Percentiles rank a stretch among this genome's conserved stretches.
phyloP scores from a whole-genome alignment of 2,329 filamentous ascomycete species.

The Phoma sp. region DNA sequence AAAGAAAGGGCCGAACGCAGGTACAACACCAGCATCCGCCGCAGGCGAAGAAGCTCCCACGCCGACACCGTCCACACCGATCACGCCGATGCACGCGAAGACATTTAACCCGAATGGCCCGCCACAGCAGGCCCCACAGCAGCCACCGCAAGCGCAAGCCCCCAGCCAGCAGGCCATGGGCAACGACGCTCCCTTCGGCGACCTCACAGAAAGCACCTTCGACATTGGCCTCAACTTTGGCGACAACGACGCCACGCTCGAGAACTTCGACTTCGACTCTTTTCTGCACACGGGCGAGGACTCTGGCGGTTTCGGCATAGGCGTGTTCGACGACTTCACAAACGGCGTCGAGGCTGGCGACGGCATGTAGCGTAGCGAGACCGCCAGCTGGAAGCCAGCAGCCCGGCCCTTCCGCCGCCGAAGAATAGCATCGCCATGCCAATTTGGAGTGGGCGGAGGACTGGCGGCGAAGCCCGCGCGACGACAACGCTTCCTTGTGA shows the following conservation, averaged over 20 bases:
- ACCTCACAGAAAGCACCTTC: constrained; percentile 48
- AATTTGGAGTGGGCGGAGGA: neutral
- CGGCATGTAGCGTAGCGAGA: constrained; percentile 17
- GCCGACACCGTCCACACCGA: constrained; percentile 56
- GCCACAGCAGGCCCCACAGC: constrained; percentile 25
- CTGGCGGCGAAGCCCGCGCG: neutral
- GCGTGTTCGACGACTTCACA: constrained; percentile 45
- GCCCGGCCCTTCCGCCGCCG: neutral
- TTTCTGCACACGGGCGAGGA: constrained; percentile 66
- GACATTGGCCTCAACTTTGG: constrained; percentile 53
- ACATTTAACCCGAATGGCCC: constrained; percentile 49
- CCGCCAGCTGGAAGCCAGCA: neutral
- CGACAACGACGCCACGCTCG: constrained; percentile 66
- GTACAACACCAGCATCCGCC: constrained; percentile 51
- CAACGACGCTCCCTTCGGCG: constrained; percentile 48
- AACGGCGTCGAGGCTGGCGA: constrained; percentile 40
- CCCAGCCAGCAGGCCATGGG: constrained; percentile 46
- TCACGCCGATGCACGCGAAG: constrained; percentile 53
- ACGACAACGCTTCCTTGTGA: neutral
- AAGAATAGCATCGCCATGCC: neutral
- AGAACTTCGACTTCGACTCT: constrained; percentile 71
- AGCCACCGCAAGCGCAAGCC: constrained; percentile 40
- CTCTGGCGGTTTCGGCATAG: constrained; percentile 45
- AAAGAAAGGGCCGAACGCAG: constrained; percentile 46
- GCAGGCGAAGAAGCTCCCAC: constrained; percentile 55